phyloP scores from a whole-genome alignment of 306 rosid genomes.

The Clitoria ternatea region DNA sequence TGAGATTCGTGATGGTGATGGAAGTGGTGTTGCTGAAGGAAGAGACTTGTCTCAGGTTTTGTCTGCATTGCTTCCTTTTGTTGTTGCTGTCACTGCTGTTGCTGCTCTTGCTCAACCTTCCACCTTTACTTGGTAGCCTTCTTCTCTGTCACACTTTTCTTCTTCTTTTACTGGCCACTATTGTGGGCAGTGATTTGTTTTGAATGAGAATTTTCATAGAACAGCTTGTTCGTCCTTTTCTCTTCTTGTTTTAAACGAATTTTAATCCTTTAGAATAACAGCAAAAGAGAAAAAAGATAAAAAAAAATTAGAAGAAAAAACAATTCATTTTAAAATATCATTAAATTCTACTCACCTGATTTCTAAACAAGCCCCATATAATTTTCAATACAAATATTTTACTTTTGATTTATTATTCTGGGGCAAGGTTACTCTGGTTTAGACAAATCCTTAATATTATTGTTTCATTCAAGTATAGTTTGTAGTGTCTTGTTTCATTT shows the following conservation, averaged over 20 bases:
- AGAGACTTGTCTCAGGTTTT: constrained; percentile 63
- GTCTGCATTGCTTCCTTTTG: constrained; percentile 91
- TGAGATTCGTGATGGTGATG: constrained; percentile 48
- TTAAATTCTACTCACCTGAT: too few species aligned
- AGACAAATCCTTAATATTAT: too few species aligned
- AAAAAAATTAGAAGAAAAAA: too few species aligned
- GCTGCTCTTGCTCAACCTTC: constrained; percentile 85
- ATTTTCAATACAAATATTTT: too few species aligned
- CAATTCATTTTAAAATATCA: too few species aligned
- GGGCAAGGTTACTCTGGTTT: too few species aligned
- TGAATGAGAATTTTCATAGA: background rate
- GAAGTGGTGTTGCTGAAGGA: constrained; percentile 25
- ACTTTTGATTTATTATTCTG: too few species aligned
- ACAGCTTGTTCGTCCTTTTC: background rate
- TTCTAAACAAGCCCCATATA: too few species aligned
- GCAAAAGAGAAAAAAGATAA: too few species aligned
- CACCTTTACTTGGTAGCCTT: constrained; percentile 79
- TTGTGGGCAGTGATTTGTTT: background rate
- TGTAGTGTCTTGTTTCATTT: too few species aligned
- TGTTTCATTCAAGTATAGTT: too few species aligned
- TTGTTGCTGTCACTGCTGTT: constrained; percentile 85
- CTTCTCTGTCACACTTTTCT: background rate
- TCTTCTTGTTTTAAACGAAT: background rate
- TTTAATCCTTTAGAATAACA: too few species aligned
- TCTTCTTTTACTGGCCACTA: background rate